Evolutionary conservation across 2,329 filamentous ascomycete species (phyloP).

Genomic region (Magnaporthiopsis poae): DNA sequence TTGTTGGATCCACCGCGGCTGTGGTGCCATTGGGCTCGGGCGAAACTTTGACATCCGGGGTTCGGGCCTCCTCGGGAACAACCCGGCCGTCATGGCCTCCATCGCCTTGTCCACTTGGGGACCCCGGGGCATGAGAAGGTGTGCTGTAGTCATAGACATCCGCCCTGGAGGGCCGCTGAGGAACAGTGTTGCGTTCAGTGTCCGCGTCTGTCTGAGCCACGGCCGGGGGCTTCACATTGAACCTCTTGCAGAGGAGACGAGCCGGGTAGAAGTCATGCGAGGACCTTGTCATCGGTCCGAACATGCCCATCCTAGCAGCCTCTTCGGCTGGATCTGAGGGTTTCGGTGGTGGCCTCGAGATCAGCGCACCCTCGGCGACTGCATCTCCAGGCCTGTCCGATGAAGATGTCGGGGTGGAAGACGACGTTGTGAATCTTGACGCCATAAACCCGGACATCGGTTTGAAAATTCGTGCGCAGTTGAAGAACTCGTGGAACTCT

Average conservation of each 20-base stretch:
- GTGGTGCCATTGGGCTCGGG: conserved; percentile 8
- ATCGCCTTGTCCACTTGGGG: not conserved
- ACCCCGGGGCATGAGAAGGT: not conserved
- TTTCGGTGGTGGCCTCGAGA: conserved; percentile 43
- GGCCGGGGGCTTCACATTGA: conserved; percentile 71
- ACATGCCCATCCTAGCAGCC: conserved; percentile 86
- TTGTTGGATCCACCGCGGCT: conserved; percentile 54
- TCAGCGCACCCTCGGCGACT: conserved; percentile 22
- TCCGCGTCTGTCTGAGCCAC: conserved; percentile 51
- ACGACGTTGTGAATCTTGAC: conserved; percentile 73
- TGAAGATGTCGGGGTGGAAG: conserved; percentile 25
- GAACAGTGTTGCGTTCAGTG: conserved; percentile 13
- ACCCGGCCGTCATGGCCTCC: not conserved
- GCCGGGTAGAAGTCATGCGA: conserved; percentile 66
- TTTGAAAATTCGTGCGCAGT: conserved; percentile 65
- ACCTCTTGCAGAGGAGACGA: conserved; percentile 82
- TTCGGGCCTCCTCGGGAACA: not conserved
- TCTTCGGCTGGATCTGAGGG: conserved; percentile 69
- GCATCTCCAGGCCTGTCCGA: not conserved
- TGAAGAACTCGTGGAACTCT: conserved; percentile 67
- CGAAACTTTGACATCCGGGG: not conserved
- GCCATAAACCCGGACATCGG: conserved; percentile 90
- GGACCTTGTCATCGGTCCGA: conserved; percentile 73
- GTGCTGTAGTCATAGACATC: not conserved
- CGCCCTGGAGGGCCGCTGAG: conserved; percentile 10